Evolutionary conservation across 768 basidiomycete species (phyloP).

Genomic region (Kwoniella sp.): DNA sequence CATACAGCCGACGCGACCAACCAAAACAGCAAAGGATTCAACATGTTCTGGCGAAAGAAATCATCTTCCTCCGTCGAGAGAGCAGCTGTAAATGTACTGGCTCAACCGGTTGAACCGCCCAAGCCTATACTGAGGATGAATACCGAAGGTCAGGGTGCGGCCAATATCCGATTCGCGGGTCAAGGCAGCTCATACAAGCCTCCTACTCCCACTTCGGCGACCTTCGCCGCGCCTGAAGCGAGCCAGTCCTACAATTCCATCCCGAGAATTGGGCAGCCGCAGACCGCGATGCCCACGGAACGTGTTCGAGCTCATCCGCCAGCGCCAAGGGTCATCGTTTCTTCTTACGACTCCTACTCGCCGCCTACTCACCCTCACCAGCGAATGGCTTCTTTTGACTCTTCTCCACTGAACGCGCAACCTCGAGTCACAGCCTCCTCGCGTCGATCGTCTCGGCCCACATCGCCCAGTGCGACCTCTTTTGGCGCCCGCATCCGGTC

Average conservation of each 20-base stretch:
- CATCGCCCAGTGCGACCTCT: conserved; percentile 40
- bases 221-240: background rate
- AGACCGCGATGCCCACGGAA: background rate
- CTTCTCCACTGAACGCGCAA: conserved; percentile 12
- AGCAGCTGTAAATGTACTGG: background rate
- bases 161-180: conserved; percentile 24
- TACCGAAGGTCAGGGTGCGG: conserved; percentile 21
- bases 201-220: conserved; percentile 7
- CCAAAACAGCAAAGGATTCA: conserved; percentile 16
- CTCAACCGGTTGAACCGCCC: conserved; percentile 13
- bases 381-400: conserved; percentile 22
- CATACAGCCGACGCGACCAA: background rate
- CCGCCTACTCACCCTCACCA: conserved; percentile 13
- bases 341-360: conserved; percentile 20
- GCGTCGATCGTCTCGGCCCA: conserved; percentile 35
- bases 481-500: conserved; percentile 38
- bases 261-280: background rate
- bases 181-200: background rate
- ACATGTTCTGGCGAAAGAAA: conserved; percentile 35
- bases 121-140: conserved; percentile 26
- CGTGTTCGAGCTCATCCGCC: conserved; percentile 12
- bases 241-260: background rate
- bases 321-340: conserved; percentile 22
- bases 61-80: conserved; percentile 8
- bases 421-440: conserved; percentile 10